phyloP scores from a whole-genome alignment of 352 stramenopile genomes.

The Hyaloperonospora arabidopsidis region DNA sequence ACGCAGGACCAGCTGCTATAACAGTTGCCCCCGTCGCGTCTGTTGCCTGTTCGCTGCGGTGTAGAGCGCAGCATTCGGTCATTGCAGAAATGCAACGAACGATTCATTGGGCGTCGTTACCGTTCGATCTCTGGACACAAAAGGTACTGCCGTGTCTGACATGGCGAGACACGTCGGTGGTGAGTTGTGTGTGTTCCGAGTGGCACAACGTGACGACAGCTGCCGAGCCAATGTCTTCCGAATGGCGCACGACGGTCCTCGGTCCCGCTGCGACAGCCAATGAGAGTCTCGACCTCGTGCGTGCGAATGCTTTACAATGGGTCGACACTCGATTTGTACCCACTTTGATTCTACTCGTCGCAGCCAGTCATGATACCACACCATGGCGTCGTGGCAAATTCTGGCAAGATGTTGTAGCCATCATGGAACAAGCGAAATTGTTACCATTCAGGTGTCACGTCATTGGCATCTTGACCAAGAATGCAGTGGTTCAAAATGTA shows the following conservation, averaged over 20 bases:
- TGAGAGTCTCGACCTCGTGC: conserved; percentile 34
- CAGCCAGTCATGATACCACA: conserved; percentile 21
- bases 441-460: conserved; percentile 35
- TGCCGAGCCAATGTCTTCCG: conserved; percentile 15
- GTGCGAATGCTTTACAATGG: conserved; percentile 25
- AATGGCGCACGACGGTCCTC: conserved; percentile 39
- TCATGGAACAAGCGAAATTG: conserved; percentile 30
- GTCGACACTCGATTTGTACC: conserved; percentile 34
- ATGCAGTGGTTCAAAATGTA: conserved; percentile 19
- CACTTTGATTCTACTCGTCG: conserved; percentile 31
- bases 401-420: conserved; percentile 33
- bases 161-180: conserved; percentile 37
- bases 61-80: no score
- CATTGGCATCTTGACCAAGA: conserved; percentile 32
- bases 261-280: conserved; percentile 14
- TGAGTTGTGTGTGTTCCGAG: conserved; percentile 26
- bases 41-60: no score
- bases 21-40: no score
- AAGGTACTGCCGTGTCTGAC: conserved; percentile 35
- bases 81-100: no score
- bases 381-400: conserved; percentile 29
- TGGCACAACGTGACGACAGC: conserved; percentile 20
- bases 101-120: conserved; percentile 12
- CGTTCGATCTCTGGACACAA: conserved; percentile 35
- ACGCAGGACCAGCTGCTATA: no score